Evolutionary conservation across 2,329 filamentous ascomycete genomes (phyloP).

Genomic region (Aspergillus neotritici): DNA sequence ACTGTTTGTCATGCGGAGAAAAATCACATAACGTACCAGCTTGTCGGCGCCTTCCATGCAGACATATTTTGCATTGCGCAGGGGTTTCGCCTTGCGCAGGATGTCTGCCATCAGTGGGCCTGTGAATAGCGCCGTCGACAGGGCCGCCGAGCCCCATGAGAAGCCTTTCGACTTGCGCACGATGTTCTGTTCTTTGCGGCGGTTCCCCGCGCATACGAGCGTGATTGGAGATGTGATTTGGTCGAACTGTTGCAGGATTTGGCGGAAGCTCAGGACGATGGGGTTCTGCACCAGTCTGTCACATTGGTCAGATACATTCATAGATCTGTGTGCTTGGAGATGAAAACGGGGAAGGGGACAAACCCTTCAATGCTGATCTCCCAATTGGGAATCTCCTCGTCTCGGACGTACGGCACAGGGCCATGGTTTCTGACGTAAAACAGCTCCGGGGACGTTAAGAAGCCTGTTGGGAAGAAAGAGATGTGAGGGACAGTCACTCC

Average conservation of each 20-base stretch:
- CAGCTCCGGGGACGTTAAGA: conserved; percentile 78
- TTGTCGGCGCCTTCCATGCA: conserved; percentile 90
- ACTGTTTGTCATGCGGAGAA: not conserved
- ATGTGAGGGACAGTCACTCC: not conserved
- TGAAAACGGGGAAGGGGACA: not conserved
- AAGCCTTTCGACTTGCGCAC: conserved; percentile 90
- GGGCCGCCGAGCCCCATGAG: conserved; percentile 82
- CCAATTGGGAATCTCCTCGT: conserved; percentile 71
- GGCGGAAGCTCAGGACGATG: conserved; percentile 62
- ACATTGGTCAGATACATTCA: not conserved
- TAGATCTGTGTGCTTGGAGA: not conserved
- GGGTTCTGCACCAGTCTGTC: conserved; percentile 68
- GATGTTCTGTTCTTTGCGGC: conserved; percentile 86
- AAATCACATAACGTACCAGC: conserved; percentile 44
- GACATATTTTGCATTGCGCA: conserved; percentile 68
- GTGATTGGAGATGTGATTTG: conserved; percentile 83
- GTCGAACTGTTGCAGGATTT: conserved; percentile 68
- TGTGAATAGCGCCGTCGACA: conserved; percentile 85
- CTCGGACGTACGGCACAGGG: conserved; percentile 67
- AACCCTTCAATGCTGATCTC: conserved; percentile 73
- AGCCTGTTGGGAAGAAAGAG: conserved; percentile 52
- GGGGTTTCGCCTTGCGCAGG: conserved; percentile 61
- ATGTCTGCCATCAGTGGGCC: conserved; percentile 71
- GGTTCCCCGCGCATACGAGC: conserved; percentile 85
- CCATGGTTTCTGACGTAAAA: conserved; percentile 94